Evolutionary conservation across 2,329 filamentous ascomycete species (phyloP).

Genomic region (Beauveria rudraprayagi): DNA sequence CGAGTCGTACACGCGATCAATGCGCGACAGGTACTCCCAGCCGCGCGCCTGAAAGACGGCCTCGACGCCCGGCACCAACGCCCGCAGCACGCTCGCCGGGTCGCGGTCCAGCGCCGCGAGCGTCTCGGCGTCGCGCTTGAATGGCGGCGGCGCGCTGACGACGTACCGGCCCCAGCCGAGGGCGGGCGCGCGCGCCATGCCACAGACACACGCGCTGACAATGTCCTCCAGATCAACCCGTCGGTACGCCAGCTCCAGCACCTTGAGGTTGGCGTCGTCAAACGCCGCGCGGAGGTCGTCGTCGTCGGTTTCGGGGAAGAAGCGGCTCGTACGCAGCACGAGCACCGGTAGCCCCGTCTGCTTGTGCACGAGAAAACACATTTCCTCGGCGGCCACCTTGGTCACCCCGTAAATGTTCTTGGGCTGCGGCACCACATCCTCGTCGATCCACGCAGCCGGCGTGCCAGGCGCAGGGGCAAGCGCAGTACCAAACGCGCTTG

Average conservation of each 20-base stretch:
- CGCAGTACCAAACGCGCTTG: conserved; percentile 35
- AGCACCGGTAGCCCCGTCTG: conserved; percentile 32
- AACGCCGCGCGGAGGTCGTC: conserved; percentile 30
- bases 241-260: conserved; percentile 39
- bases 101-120: conserved; percentile 26
- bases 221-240: conserved; percentile 37
- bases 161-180: conserved; percentile 34
- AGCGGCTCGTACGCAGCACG: conserved; percentile 38
- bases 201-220: conserved; percentile 32
- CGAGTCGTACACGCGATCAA: conserved; percentile 40
- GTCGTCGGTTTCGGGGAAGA: conserved; percentile 41
- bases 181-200: conserved; percentile 25
- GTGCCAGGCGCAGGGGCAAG: conserved; percentile 27
- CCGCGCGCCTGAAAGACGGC: conserved; percentile 15
- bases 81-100: conserved; percentile 24
- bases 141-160: conserved; percentile 35
- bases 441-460: conserved; percentile 37
- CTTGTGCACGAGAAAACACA: conserved; percentile 34
- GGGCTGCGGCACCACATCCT: conserved; percentile 30
- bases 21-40: conserved; percentile 30
- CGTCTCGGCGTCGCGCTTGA: conserved; percentile 22
- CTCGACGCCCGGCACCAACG: not conserved
- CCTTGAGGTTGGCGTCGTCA: conserved; percentile 37
- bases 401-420: conserved; percentile 44
- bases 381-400: conserved; percentile 39